Evolutionary conservation across 75 land plant species (phyloP).

Genomic region (Sequoia sempervirens): DNA sequence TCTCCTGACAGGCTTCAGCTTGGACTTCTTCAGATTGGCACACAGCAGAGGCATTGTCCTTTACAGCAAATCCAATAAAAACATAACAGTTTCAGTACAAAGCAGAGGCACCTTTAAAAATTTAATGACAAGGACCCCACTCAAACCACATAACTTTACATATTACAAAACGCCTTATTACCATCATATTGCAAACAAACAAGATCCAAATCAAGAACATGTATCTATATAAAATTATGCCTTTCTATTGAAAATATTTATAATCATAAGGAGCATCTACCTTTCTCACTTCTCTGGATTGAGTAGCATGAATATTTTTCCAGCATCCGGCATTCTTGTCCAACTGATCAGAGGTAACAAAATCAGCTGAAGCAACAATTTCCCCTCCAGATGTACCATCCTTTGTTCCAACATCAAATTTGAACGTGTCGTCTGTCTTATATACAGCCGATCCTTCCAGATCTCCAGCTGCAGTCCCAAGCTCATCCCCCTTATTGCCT

Average conservation of each 20-base stretch:
- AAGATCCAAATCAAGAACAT: neutral
- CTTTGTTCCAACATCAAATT: constrained; percentile 29
- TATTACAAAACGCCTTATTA: neutral
- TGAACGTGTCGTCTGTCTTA: constrained; percentile 23
- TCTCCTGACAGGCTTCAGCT: neutral
- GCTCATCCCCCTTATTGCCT: neutral
- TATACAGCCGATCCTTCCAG: constrained; percentile 10
- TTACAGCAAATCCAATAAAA: neutral
- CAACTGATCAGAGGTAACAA: neutral
- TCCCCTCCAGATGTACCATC: constrained; percentile 6
- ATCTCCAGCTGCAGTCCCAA: neutral
- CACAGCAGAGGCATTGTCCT: neutral
- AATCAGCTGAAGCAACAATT: constrained; percentile 9
- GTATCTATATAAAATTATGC: neutral
- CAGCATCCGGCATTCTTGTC: constrained; percentile 8
- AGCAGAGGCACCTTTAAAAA: neutral
- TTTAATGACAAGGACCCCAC: neutral
- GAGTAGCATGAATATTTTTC: constrained; percentile 22
- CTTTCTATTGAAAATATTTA: neutral
- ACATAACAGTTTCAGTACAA: neutral
- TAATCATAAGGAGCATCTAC: constrained; percentile 11
- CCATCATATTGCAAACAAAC: neutral
- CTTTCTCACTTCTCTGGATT: constrained; percentile 7
- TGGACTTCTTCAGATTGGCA: constrained; percentile 2
- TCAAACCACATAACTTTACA: neutral